Base-by-base conservation (phyloP, 768 basidiomycete species). In the Suillus hirtellus region DNA sequence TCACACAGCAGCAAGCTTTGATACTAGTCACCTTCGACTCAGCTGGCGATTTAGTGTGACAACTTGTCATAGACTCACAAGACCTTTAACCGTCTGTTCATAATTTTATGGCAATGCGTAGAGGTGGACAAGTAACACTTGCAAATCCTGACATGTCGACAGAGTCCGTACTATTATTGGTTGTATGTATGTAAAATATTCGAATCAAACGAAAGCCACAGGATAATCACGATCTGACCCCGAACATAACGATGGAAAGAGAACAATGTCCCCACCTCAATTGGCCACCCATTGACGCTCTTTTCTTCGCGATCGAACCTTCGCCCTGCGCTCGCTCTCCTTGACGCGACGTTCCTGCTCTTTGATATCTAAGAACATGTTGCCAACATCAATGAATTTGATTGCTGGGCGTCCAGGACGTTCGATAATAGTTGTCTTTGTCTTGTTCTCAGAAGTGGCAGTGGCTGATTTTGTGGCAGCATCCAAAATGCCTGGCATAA, bases 331-430 rank as follows among this genome's bases (percentile, higher is more conserved):
- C 65, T 81, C 80, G 0, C 84, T 80, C 63, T 78, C 78, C 27
- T 80, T 78, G 60, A 83, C 79, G 49, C 89, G 79, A 64, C 80
- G 79, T 58, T 80, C 67, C 12, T 79, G 81, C 58, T 86, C 85
- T 47, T 83, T 80, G 37, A 82, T 73, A 50, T 90, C 81, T 61
- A 92, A 70, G 71, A 89, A 92, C 70, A 86, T 84, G 27, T 82
- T 82, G 1, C 92, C 92, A 4, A 93, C 85, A 69, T 94, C 92
- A 19, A 90, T 76, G 67, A 94, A 91, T 69, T 82, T 82, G 53
- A 90, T 80, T 2, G 84, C 70, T 10, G 88, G 81, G 46, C 86
- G 84, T 17, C 84, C 83, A 9, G 71, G 67, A 40, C 73, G 75
- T 50, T 74, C 67, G 37, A 79, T 70, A n/a, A 80, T 64, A 67